A percentile compares a stretch with the other conserved stretches of the same genome.
Evolutionary conservation across 2,329 filamentous ascomycete species (phyloP).

Genomic region (Aspergillus jensenii): DNA sequence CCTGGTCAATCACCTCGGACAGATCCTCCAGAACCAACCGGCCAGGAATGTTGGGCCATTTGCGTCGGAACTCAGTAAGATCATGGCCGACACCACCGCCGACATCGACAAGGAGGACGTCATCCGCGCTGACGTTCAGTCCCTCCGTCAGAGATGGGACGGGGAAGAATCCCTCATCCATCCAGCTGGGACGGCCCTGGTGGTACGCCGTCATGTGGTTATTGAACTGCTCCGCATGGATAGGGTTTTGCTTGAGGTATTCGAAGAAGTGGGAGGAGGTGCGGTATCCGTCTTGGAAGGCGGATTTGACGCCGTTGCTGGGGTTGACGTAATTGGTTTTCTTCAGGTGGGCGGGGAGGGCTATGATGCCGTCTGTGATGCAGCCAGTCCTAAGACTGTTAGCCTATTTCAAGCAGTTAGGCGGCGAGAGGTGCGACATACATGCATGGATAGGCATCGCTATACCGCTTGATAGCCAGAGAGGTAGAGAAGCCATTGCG

Average conservation of each 20-base stretch:
- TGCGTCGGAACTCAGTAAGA: slow-evolving; percentile 36
- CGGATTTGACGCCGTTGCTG: slow-evolving; percentile 21
- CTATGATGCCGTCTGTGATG: slow-evolving; percentile 24
- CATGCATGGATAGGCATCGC: slow-evolving; percentile 28
- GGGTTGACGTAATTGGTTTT: slow-evolving; percentile 29
- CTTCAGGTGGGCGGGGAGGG: slow-evolving; percentile 27
- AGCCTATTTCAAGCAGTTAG: background rate
- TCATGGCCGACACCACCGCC: slow-evolving; percentile 47
- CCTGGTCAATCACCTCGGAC: slow-evolving; percentile 33
- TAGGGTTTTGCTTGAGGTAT: slow-evolving; percentile 22
- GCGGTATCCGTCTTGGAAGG: slow-evolving; percentile 28
- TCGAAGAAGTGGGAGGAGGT: slow-evolving; percentile 31
- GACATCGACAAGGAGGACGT: slow-evolving; percentile 43
- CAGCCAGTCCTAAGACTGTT: slow-evolving; percentile 23
- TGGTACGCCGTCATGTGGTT: slow-evolving; percentile 29
- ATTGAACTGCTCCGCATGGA: slow-evolving; percentile 24
- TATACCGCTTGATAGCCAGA: slow-evolving; percentile 23
- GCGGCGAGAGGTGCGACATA: slow-evolving; percentile 5
- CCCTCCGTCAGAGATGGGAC: slow-evolving; percentile 22
- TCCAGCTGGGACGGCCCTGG: slow-evolving; percentile 30
- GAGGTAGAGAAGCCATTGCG: slow-evolving; percentile 33
- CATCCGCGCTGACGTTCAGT: slow-evolving; percentile 1
- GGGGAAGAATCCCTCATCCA: slow-evolving; percentile 32
- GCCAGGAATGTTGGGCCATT: slow-evolving; percentile 41
- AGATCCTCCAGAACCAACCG: slow-evolving; percentile 52